A percentile compares a stretch with the other conserved stretches of the same genome.
phyloP scores from a whole-genome alignment of 2,329 filamentous ascomycete species.

The Arthrobotrys sinensis region DNA sequence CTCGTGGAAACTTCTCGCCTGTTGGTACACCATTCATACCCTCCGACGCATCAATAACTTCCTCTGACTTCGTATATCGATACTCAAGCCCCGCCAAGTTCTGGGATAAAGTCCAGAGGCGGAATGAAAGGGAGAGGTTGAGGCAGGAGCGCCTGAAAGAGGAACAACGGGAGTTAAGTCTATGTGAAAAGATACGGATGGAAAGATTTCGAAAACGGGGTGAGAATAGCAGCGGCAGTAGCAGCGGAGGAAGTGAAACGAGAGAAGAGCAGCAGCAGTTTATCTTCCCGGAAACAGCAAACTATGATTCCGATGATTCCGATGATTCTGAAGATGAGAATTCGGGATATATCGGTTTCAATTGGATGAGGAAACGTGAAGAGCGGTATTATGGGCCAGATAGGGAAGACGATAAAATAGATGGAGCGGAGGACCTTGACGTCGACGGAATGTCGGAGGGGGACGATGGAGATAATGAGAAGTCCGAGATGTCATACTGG shows the following conservation, averaged over 20 bases:
- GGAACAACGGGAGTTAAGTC: neutral
- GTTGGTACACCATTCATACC: conserved; percentile 1
- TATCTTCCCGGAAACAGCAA: conserved; percentile 14
- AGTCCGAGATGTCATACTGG: conserved; percentile 24
- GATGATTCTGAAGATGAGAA: neutral
- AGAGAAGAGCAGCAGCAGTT: neutral
- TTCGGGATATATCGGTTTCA: neutral
- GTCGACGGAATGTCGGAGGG: neutral
- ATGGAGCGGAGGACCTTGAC: neutral
- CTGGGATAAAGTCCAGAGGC: conserved; percentile 23
- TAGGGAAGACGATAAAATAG: neutral
- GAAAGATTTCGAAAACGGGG: conserved; percentile 22
- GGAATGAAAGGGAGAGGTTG: neutral
- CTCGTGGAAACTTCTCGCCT: neutral
- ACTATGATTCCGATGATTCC: neutral
- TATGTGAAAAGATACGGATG: conserved; percentile 24
- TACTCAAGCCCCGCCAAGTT: conserved; percentile 19
- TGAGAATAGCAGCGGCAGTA: neutral
- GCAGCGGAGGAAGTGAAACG: neutral
- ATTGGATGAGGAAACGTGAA: conserved; percentile 13
- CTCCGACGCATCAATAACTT: neutral
- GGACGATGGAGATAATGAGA: neutral
- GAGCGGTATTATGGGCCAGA: conserved; percentile 13
- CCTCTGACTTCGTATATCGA: neutral
- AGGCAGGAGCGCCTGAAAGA: neutral